Percentiles rank a stretch among this genome's conserved stretches.
These are phyloP conservation scores for Epichloe sylvatica DNA, from an alignment of 2,329 filamentous ascomycete species.

Conservation along the genomic window DNA sequence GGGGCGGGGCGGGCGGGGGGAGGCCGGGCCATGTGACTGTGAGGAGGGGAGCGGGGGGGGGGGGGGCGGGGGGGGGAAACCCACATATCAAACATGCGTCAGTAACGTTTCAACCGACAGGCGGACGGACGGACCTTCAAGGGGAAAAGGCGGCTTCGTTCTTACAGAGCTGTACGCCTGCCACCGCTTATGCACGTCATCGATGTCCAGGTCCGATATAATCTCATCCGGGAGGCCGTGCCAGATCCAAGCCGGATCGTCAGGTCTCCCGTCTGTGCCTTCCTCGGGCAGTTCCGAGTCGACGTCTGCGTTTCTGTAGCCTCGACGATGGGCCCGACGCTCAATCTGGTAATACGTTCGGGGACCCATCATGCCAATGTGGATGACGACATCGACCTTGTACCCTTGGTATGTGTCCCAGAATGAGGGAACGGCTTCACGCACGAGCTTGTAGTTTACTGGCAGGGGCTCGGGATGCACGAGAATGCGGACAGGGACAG, in stretches of 20 bases:
- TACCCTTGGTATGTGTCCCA: constrained; percentile 30
- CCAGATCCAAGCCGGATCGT: constrained; percentile 38
- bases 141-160: neutral
- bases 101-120: too few species aligned
- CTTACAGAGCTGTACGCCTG: constrained; percentile 34
- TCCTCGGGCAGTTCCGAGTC: constrained; percentile 46
- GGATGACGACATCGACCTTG: constrained; percentile 52
- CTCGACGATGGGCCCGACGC: constrained; percentile 53
- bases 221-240: constrained; percentile 40
- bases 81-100: too few species aligned
- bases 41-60: too few species aligned
- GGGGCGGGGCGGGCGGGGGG: too few species aligned
- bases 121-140: too few species aligned
- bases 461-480: constrained; percentile 53
- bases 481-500: constrained; percentile 49
- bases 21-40: too few species aligned
- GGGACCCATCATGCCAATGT: constrained; percentile 67
- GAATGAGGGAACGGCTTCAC: constrained; percentile 47
- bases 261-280: constrained; percentile 31
- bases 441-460: constrained; percentile 57
- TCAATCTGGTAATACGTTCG: constrained; percentile 56
- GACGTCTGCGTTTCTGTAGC: constrained; percentile 59
- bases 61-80: neutral
- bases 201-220: constrained; percentile 40
- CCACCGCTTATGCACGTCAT: constrained; percentile 45